These are phyloP conservation scores for Starmerella kuoi DNA, from an alignment of 805 yeast species.

Conservation along the genomic window DNA sequence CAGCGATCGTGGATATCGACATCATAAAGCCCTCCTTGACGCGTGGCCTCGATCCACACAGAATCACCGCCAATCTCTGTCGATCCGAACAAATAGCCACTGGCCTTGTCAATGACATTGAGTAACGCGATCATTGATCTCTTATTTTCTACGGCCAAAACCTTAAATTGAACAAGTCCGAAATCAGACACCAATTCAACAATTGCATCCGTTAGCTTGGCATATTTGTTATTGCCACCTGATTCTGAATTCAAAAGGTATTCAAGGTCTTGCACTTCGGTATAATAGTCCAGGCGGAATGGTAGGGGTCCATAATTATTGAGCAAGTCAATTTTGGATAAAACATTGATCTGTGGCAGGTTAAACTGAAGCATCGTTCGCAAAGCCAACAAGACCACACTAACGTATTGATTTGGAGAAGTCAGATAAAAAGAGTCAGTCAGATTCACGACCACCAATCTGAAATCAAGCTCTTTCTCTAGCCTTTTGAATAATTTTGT, in stretches of 20 bases:
- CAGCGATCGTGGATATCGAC: conserved; percentile 88
- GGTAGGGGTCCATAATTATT: conserved; percentile 65
- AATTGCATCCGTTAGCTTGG: conserved; percentile 58
- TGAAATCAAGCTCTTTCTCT: conserved; percentile 50
- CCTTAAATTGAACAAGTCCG: conserved; percentile 78
- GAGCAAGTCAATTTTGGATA: conserved; percentile 79
- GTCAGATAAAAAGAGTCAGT: conserved; percentile 75
- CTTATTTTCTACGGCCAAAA: conserved; percentile 81
- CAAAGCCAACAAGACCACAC: conserved; percentile 64
- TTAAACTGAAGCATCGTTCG: conserved; percentile 89
- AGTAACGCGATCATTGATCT: conserved; percentile 77
- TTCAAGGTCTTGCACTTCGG: conserved; percentile 78
- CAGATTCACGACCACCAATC: conserved; percentile 63
- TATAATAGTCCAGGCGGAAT: conserved; percentile 70
- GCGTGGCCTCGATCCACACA: conserved; percentile 90
- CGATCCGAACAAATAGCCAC: conserved; percentile 85
- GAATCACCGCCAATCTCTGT: conserved; percentile 95
- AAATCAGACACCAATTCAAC: conserved; percentile 80
- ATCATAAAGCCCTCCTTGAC: conserved; percentile 51
- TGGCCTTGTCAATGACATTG: conserved; percentile 72
- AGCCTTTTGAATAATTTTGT: conserved; percentile 52
- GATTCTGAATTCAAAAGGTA: conserved; percentile 52
- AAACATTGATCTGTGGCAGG: conserved; percentile 83
- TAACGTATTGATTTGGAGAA: conserved; percentile 78
- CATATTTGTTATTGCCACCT: conserved; percentile 36